Base-by-base conservation (phyloP, 2,329 filamentous ascomycete species). In the Pyrenochaeta sp. region DNA sequence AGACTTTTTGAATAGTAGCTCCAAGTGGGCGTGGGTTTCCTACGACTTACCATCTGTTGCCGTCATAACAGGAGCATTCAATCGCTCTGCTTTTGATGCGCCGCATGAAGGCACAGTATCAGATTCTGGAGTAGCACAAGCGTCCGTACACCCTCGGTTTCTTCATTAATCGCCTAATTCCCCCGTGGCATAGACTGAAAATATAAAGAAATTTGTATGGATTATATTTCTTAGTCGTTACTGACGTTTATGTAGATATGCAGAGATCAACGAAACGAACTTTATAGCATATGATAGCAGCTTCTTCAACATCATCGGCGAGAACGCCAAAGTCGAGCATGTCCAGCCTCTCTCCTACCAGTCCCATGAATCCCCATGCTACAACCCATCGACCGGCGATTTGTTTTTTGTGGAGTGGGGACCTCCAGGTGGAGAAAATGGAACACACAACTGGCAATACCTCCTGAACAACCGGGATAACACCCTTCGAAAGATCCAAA, bases 281-380 rank as follows among this genome's bases (percentile, higher is more conserved):
- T 63, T 63, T 41, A 45, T 63, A 11, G 58, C 55, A 4, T 63
- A 60, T 29, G 60, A 63, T 44, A 7, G 20, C 3, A 35, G 41
- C 17, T 61, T 63, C 51, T 59, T 63, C 46, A 40, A 56, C 14
- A 49, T 61, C 7, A 56, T 63, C n/a, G 60, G 60, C 9, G 32
- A 47, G 6, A 23, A 55, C 11, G 58, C 58, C 11, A 49, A 27
- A 17, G 29, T 63, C 10, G 47, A 55, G 15, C 54, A 56, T 17
- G 23, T 63, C 12, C 54, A 55, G 14, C 18, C 33, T 12, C 53
- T 63, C 12, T 44, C 54, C 1, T 49, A 51, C 11, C 58, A 59
- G 27, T 44, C 44, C 12, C 58, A 63, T 45, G 60, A 63, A 51
- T 43, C 58, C 10, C 58, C 58, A 15, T 60, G 55, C 39, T 54